Base-by-base conservation (phyloP, 768 basidiomycete species). In the Psilocybe azurescens region DNA sequence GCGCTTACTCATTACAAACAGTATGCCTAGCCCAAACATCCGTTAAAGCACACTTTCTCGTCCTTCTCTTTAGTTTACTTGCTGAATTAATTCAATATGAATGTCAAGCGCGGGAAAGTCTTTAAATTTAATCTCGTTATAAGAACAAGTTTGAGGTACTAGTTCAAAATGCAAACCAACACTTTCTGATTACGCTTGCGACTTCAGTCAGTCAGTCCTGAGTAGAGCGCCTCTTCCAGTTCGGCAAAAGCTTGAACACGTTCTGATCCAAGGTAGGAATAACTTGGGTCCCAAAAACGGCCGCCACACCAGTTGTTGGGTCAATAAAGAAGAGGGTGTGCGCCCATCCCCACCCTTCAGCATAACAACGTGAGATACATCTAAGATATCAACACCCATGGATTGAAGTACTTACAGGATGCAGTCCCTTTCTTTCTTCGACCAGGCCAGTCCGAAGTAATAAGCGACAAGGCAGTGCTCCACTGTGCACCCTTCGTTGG, bases 241-340 rank as follows among this genome's bases (percentile, higher is more conserved):
- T 72, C 64, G 16, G 41, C 48, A 60, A 67, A 1, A 74, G 36
- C 30, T 38, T 67, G 1, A 59, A 28, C 13, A 71, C 64, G 39
- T 70, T 69, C 3, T 46, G 50, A 58, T 77, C 74, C 14, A 46
- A 24, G 2, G 64, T 61, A 1, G 73, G 73, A 6, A 73, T 54
- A 32, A 77, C 50, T 56, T 79, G 78, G 5, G 74, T 74, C 13
- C 74, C 77, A 58, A 74, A 72, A 0, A 77, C 75, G 3, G 67
- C 67, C 1, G 76, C 76, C 38, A 79, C 67, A 2, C 77, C 76
- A 2, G 74, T 74, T 4, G 64, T 67, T 18, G 76, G 75, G 60
- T 79, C 78, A 55, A 78, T 66, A 33, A 75, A 72, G 53, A 71
- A 71, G 44, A 65, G 70, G 0, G 78, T 77, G n/a, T 69, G 70